Conservation (phyloP, 1,139 yeast genomes). For the Pichia sp. region DNA sequence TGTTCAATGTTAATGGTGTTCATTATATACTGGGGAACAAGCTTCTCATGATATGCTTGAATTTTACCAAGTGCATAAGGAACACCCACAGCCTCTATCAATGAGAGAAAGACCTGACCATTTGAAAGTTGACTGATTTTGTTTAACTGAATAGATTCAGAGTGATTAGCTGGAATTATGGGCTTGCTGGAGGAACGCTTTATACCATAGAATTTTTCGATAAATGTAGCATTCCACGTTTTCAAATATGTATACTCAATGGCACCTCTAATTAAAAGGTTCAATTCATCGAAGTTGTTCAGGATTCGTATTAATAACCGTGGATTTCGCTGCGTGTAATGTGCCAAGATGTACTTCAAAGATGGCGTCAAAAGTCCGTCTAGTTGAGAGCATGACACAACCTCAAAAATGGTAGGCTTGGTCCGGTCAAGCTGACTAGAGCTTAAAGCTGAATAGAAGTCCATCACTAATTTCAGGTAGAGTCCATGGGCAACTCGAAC, state of each 20-base stretch:
- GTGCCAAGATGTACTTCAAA: conserved; percentile 68
- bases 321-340: conserved; percentile 77
- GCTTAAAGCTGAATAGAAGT: conserved; percentile 73
- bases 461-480: too few relatives aligned
- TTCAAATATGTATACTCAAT: conserved; percentile 69
- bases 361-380: conserved; percentile 79
- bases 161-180: conserved; percentile 1
- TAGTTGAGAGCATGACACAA: conserved; percentile 73
- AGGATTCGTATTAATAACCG: conserved; percentile 54
- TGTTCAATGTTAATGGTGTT: conserved; percentile 22
- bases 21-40: conserved; percentile 53
- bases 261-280: conserved; percentile 51
- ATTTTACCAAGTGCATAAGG: conserved; percentile 68
- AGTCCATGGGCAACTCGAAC: too few relatives aligned
- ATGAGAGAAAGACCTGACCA: conserved; percentile 49
- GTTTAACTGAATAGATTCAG: conserved; percentile 29
- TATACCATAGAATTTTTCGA: conserved; percentile 88
- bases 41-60: conserved; percentile 55
- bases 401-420: conserved; percentile 76
- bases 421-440: conserved; percentile 69
- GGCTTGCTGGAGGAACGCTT: conserved; percentile 46
- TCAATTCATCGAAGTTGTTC: conserved; percentile 72
- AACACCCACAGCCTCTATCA: conserved; percentile 57
- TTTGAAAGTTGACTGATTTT: conserved; percentile 46
- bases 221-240: conserved; percentile 79